Evolutionary conservation across 2,329 filamentous ascomycete genomes (phyloP).

Genomic region (Epicoccum nigrum): DNA sequence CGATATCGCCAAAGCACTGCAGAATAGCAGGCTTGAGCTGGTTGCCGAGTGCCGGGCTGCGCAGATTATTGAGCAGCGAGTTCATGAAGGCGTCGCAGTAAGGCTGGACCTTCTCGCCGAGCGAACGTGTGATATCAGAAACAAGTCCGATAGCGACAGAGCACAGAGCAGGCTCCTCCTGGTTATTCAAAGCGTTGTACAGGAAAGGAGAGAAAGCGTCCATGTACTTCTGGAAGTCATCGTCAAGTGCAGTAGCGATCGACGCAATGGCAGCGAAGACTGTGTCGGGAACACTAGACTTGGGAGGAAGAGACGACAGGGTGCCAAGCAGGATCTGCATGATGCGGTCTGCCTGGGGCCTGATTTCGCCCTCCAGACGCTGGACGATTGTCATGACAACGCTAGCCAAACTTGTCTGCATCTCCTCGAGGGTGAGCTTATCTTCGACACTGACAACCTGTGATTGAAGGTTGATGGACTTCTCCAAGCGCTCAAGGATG

Average conservation of each 20-base stretch:
- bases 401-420: constrained; percentile 93
- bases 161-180: constrained; percentile 92
- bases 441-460: constrained; percentile 98
- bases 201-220: constrained; percentile 90
- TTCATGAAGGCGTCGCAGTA: constrained; percentile 99
- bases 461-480: constrained; percentile 84
- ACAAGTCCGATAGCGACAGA: constrained; percentile 97
- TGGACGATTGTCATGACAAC: constrained; percentile 91
- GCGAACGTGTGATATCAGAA: constrained; percentile 90
- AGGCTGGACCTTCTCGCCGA: constrained; percentile 88
- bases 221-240: constrained; percentile 97
- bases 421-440: constrained; percentile 92
- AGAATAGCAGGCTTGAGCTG: constrained; percentile 98
- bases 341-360: constrained; percentile 87
- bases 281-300: constrained; percentile 93
- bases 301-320: constrained; percentile 75
- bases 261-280: constrained; percentile 91
- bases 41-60: constrained; percentile 85
- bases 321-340: constrained; percentile 89
- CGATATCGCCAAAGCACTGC: constrained; percentile 97
- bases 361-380: constrained; percentile 88
- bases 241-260: constrained; percentile 89
- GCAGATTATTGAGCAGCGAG: constrained; percentile 88
- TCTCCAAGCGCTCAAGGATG: constrained; percentile 87
- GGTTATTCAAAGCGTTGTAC: constrained; percentile 92